phyloP scores from a whole-genome alignment of 768 basidiomycete species.

The Gloeostereum incarnatum region DNA sequence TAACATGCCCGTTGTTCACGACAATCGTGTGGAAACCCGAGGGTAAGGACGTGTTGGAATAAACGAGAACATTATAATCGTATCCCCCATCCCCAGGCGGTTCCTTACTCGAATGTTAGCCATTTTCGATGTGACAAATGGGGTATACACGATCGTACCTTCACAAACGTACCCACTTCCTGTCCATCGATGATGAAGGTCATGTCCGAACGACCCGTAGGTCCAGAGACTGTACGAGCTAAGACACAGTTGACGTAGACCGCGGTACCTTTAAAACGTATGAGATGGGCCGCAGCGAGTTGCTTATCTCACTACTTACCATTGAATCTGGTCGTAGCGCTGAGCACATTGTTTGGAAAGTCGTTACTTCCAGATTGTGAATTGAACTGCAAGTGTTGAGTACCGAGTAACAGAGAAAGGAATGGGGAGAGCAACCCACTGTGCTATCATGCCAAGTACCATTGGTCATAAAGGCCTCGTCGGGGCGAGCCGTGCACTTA shows the following conservation, averaged over 20 bases:
- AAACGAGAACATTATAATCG: slow-evolving; percentile 26
- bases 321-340: background rate
- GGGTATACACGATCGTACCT: no score
- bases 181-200: background rate
- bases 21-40: slow-evolving; percentile 19
- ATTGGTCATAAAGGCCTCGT: no score
- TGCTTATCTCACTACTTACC: background rate
- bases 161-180: background rate
- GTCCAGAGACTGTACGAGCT: background rate
- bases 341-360: background rate
- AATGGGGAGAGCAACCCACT: no score
- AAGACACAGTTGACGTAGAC: background rate
- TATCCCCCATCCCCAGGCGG: slow-evolving; percentile 13
- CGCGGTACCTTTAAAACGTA: background rate
- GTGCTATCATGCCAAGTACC: no score
- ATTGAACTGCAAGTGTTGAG: background rate
- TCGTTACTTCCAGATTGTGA: background rate
- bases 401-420: no score
- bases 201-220: background rate
- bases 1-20: slow-evolving; percentile 21
- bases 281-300: background rate
- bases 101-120: no score
- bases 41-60: slow-evolving; percentile 16
- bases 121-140: no score
- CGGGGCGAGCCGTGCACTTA: no score